phyloP scores from a whole-genome alignment of 768 basidiomycete genomes.

The Boletus vinaceobasis region DNA sequence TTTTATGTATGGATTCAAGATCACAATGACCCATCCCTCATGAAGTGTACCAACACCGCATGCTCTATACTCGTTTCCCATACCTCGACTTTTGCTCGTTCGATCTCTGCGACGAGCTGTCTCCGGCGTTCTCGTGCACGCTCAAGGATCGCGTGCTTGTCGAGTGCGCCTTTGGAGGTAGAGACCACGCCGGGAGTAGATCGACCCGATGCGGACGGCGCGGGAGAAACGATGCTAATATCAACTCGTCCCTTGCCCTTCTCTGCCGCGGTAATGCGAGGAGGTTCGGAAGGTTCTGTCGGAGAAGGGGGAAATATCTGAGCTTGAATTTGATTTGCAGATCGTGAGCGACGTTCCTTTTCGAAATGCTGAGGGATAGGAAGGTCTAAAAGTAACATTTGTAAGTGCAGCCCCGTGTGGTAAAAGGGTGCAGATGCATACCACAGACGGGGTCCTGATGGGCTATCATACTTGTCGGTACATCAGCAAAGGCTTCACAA shows the following conservation, averaged over 20 bases:
- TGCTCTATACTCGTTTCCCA: conserved; percentile 75
- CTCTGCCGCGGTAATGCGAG: neutral
- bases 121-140: conserved; percentile 53
- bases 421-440: neutral
- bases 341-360: neutral
- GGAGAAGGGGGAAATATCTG: neutral
- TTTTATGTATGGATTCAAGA: neutral
- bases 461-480: neutral
- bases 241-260: conserved; percentile 20
- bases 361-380: neutral
- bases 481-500: conserved; percentile 15
- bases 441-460: conserved; percentile 6
- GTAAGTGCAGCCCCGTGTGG: conserved; percentile 1
- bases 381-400: conserved; percentile 3
- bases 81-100: conserved; percentile 58
- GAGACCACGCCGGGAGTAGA: neutral
- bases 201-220: neutral
- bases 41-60: conserved; percentile 53
- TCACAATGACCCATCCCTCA: conserved; percentile 28
- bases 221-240: neutral
- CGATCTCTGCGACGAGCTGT: conserved; percentile 52
- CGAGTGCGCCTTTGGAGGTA: conserved; percentile 7
- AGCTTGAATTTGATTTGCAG: neutral
- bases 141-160: conserved; percentile 45
- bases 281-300: neutral